phyloP scores from a whole-genome alignment of 140 eudicot species.

The Cichorium intybus region DNA sequence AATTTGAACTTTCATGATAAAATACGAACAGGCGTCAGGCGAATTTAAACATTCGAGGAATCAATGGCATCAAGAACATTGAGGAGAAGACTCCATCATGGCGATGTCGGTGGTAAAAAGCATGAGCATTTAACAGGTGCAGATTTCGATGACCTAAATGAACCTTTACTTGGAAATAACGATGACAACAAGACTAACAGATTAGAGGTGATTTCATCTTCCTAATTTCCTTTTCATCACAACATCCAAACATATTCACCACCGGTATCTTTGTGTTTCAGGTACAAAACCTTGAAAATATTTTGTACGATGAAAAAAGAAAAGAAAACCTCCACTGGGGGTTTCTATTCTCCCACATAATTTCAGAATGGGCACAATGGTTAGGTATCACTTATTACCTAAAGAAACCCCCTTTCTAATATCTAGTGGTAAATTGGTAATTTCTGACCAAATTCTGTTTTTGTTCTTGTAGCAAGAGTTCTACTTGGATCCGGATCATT shows the following conservation, averaged over 20 bases:
- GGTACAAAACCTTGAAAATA: conserved; percentile 43
- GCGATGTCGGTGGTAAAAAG: conserved; percentile 69
- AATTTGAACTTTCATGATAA: neutral
- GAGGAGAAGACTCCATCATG: conserved; percentile 76
- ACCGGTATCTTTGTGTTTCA: conserved; percentile 18
- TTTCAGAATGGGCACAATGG: conserved; percentile 99
- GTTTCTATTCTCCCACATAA: conserved; percentile 63
- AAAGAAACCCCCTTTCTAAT: neutral
- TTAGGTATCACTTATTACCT: conserved; percentile 39
- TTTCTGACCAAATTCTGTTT: conserved; percentile 12
- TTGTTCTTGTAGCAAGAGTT: conserved; percentile 59
- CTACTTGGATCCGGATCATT: conserved; percentile 77
- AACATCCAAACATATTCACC: neutral
- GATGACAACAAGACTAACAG: conserved; percentile 33
- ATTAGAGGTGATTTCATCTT: conserved; percentile 34
- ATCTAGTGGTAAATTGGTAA: conserved; percentile 1
- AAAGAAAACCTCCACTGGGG: conserved; percentile 79
- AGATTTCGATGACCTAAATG: conserved; percentile 50
- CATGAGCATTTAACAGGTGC: conserved; percentile 43
- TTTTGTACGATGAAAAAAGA: conserved; percentile 57
- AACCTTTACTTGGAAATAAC: conserved; percentile 66
- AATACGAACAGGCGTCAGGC: conserved; percentile 21
- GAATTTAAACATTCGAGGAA: conserved; percentile 2
- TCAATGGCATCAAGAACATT: conserved; percentile 53
- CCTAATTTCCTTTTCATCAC: neutral